Base-by-base conservation (phyloP, 106 monocot species). In the Dioscorea dumetorum region DNA sequence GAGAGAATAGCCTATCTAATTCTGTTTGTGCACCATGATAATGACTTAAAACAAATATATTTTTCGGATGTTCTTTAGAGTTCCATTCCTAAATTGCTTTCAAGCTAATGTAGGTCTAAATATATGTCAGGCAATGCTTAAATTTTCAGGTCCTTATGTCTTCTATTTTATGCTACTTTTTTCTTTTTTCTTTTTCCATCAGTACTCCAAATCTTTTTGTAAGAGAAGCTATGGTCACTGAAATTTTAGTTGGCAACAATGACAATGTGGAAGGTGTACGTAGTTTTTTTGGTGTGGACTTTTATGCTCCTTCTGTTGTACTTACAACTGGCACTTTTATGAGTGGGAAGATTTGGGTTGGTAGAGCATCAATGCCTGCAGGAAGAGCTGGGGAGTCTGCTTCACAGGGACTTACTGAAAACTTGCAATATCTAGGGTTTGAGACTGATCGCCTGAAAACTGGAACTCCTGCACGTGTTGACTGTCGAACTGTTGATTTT, bases 261-360 rank as follows among this genome's bases (percentile, higher is more conserved):
- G 99, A 99, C 66, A 75, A 73, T 68, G 85, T 93, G 50, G 83
- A 99, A 90, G 99, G 99, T 65, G 90, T 99, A 28, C 57, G 18
- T 34, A 99, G 93, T 5, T 93, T 99, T 68, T 99, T 99, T 73
- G 99, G 99, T 64, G 78, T 93, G 79, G 69, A 87, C 75, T 99
- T 99, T 50, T 84, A 83, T 83, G 99, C 99, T 62, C 78, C 99
- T 66, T 90, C 99, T 56, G 81, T 93, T 69, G 90, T 99, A 31
- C 82, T 99, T 48, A 99, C 93, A 2, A 99, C 99, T 0, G 99
- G 99, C 2, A 99, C 99, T 48, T 99, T 99, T 68, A 99, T 99
- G 99, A 93, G 93, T 20, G 93, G 93, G 53, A 99, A 93, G 70
- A 99, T 99, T 63, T 99, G 93, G 99, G 90, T 99, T 62, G 99